Conservation (phyloP, 805 yeast genomes). For the Candida bentonensis region DNA sequence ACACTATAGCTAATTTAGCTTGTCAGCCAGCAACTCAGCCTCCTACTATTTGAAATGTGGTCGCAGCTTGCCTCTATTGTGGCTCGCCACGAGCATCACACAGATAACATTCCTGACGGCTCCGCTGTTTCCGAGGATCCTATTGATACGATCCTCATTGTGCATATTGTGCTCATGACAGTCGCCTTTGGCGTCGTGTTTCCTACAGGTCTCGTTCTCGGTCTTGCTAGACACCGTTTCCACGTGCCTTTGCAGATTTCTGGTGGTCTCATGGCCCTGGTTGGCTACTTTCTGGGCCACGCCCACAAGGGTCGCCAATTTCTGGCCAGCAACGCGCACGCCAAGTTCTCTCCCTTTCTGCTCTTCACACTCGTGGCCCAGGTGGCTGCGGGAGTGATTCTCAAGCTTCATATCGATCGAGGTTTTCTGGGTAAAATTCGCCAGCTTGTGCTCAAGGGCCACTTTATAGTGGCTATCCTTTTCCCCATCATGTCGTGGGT, state of each 20-base stretch:
- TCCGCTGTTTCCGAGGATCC: slow-evolving; percentile 14
- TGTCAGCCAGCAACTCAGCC: too few relatives aligned
- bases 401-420: slow-evolving; percentile 23
- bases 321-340: slow-evolving; percentile 20
- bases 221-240: slow-evolving; percentile 22
- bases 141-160: slow-evolving; percentile 10
- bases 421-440: slow-evolving; percentile 23
- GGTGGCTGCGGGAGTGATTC: slow-evolving; percentile 22
- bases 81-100: slow-evolving; percentile 12
- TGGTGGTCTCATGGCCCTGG: slow-evolving; percentile 22
- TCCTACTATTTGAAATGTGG: too few relatives aligned
- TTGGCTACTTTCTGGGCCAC: slow-evolving; percentile 27
- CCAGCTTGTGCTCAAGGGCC: slow-evolving; percentile 16
- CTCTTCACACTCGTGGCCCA: slow-evolving; percentile 19
- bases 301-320: slow-evolving; percentile 24
- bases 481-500: slow-evolving; percentile 55
- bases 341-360: slow-evolving; percentile 23
- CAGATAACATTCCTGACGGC: slow-evolving; percentile 13
- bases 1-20: too few relatives aligned
- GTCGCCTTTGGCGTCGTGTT: slow-evolving; percentile 26
- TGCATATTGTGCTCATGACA: slow-evolving; percentile 23
- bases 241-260: slow-evolving; percentile 24
- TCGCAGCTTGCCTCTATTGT: neutral
- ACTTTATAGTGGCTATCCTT: slow-evolving; percentile 18
- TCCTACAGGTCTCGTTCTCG: slow-evolving; percentile 27